phyloP scores from a whole-genome alignment of 805 yeast genomes.

The Nakazawaea wickerhamii region DNA sequence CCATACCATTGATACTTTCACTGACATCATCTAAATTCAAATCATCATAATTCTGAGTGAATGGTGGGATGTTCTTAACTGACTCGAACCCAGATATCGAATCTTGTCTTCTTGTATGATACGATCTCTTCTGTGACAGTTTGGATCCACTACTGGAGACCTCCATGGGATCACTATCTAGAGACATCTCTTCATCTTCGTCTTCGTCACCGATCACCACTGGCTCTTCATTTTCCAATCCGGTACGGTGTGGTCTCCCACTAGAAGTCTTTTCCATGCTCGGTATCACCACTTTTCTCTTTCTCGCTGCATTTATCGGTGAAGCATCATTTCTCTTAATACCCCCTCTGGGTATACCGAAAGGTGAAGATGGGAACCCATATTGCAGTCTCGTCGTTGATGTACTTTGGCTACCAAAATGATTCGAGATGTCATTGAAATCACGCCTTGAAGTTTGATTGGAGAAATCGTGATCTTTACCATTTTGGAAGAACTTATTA shows the following conservation, averaged over 20 bases:
- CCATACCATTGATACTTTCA: conserved; percentile 14
- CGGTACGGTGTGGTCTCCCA: conserved; percentile 7
- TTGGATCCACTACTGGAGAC: no score
- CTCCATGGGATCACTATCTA: background rate
- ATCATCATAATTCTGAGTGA: conserved; percentile 25
- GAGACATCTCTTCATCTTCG: conserved; percentile 1
- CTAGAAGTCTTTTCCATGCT: background rate
- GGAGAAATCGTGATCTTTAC: conserved; percentile 1
- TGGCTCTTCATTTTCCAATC: conserved; percentile 3
- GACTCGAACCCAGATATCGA: conserved; percentile 10
- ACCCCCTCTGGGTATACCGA: no score
- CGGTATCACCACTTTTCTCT: background rate
- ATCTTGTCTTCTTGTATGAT: conserved; percentile 8
- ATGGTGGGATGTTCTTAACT: conserved; percentile 21
- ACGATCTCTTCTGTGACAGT: background rate
- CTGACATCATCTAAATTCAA: conserved; percentile 23
- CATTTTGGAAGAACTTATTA: no score
- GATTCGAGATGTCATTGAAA: conserved; percentile 1
- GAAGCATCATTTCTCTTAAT: background rate
- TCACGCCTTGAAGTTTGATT: background rate
- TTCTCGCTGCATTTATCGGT: background rate
- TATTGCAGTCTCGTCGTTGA: background rate
- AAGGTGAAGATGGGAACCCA: no score
- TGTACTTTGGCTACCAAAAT: background rate
- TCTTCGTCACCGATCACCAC: background rate